Conservation (phyloP, 2,329 filamentous ascomycete genomes). For the Bipolaris sorokiniana region DNA sequence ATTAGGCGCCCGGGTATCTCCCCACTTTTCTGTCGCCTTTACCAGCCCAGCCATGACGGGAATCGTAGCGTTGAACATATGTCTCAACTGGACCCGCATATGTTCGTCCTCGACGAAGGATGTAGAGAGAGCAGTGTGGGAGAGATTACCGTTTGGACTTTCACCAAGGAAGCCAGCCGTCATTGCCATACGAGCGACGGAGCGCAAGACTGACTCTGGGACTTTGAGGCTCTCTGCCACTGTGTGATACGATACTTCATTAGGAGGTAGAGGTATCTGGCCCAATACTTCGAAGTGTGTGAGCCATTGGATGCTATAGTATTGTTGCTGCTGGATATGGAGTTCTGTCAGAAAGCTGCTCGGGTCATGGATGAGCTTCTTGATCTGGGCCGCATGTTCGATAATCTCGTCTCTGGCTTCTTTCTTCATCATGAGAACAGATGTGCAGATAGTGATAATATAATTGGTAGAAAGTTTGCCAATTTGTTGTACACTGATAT, state of each 20-base stretch:
- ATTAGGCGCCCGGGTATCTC: slow-evolving; percentile 2
- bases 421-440: not conserved
- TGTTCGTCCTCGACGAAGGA: not conserved
- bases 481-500: not conserved
- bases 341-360: slow-evolving; percentile 6
- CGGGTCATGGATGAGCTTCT: slow-evolving; percentile 3
- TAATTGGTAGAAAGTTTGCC: not conserved
- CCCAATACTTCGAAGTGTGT: slow-evolving; percentile 2
- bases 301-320: slow-evolving; percentile 4
- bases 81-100: not conserved
- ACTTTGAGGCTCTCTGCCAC: slow-evolving; percentile 7
- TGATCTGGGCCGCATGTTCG: slow-evolving; percentile 2
- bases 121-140: not conserved
- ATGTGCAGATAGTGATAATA: not conserved
- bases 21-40: slow-evolving; percentile 13
- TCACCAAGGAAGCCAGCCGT: slow-evolving; percentile 2
- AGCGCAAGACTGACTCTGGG: slow-evolving; percentile 2
- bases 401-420: slow-evolving; percentile 2
- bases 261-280: not conserved
- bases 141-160: not conserved
- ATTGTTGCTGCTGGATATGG: slow-evolving; percentile 6
- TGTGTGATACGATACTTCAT: slow-evolving; percentile 1
- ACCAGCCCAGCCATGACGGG: not conserved
- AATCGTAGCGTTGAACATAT: slow-evolving; percentile 1
- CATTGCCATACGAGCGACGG: slow-evolving; percentile 2